Evolutionary conservation across 306 rosid species (phyloP).

Genomic region (Cucurbita argyrosperma): DNA sequence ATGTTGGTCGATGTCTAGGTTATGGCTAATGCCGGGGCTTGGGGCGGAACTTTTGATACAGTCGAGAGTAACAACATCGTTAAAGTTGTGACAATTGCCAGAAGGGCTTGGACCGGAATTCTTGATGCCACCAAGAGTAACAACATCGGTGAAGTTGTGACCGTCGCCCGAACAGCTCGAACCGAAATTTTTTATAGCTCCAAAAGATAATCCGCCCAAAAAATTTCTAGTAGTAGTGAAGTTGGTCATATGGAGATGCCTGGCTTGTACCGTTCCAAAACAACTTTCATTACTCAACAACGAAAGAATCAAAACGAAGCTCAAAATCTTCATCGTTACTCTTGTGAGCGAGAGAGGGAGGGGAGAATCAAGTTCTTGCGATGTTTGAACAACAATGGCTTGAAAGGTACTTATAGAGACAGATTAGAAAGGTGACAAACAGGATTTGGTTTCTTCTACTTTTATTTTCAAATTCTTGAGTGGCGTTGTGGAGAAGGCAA

Average conservation of each 20-base stretch:
- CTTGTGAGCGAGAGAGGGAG: neutral
- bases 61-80: constrained; percentile 9
- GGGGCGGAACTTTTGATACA: constrained; percentile 15
- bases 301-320: neutral
- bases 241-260: neutral
- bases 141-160: neutral
- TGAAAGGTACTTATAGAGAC: neutral
- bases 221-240: neutral
- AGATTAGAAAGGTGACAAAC: neutral
- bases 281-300: neutral
- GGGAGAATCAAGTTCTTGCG: neutral
- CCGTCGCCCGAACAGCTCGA: neutral
- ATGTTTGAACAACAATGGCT: too few species aligned
- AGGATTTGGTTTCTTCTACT: neutral
- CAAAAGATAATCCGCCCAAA: neutral
- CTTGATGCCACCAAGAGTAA: constrained; percentile 23
- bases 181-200: neutral
- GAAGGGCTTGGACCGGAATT: constrained; percentile 25
- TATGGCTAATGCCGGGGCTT: neutral
- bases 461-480: neutral
- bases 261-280: neutral
- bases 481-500: neutral
- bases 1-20: neutral
- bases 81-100: neutral
- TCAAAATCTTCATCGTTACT: neutral